These are phyloP conservation scores for Geranium incanum DNA, from an alignment of 441 rosid species.

Conservation along the genomic window DNA sequence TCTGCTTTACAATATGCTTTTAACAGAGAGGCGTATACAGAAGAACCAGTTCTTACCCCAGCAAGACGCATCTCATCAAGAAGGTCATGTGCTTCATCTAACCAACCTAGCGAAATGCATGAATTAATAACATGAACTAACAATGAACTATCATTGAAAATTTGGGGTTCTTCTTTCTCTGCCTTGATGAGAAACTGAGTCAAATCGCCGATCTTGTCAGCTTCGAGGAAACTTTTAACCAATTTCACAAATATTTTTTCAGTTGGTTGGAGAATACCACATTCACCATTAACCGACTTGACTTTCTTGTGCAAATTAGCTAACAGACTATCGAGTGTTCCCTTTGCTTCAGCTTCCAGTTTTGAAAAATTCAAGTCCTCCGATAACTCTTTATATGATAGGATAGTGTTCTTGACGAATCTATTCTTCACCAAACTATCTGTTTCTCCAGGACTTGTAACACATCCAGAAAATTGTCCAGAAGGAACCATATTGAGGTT, in stretches of 20 bases:
- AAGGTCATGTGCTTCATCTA: constrained; percentile 85
- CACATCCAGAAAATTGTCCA: constrained; percentile 25
- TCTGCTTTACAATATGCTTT: constrained; percentile 66
- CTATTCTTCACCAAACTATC: constrained; percentile 15
- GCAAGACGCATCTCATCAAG: constrained; percentile 78
- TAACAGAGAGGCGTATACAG: constrained; percentile 59
- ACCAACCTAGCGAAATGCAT: constrained; percentile 76
- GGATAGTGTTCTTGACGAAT: constrained; percentile 22
- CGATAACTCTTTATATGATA: constrained; percentile 45
- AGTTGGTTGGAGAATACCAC: constrained; percentile 76
- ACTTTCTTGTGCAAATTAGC: constrained; percentile 24
- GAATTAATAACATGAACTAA: constrained; percentile 59
- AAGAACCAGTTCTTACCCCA: constrained; percentile 60
- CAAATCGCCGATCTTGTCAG: constrained; percentile 61
- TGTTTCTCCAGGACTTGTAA: constrained; percentile 20
- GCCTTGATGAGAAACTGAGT: constrained; percentile 59
- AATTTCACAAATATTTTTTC: constrained; percentile 56
- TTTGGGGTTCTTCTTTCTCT: constrained; percentile 59
- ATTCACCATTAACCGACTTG: constrained; percentile 30
- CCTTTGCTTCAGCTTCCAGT: constrained; percentile 58
- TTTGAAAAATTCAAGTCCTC: constrained; percentile 45
- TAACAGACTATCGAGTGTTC: constrained; percentile 42
- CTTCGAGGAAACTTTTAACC: constrained; percentile 70
- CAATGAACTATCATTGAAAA: constrained; percentile 58
- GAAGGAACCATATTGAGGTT: constrained; percentile 23